These are phyloP conservation scores for Paecilomyces variotii DNA, from an alignment of 2,329 filamentous ascomycete species.

Conservation along the genomic window DNA sequence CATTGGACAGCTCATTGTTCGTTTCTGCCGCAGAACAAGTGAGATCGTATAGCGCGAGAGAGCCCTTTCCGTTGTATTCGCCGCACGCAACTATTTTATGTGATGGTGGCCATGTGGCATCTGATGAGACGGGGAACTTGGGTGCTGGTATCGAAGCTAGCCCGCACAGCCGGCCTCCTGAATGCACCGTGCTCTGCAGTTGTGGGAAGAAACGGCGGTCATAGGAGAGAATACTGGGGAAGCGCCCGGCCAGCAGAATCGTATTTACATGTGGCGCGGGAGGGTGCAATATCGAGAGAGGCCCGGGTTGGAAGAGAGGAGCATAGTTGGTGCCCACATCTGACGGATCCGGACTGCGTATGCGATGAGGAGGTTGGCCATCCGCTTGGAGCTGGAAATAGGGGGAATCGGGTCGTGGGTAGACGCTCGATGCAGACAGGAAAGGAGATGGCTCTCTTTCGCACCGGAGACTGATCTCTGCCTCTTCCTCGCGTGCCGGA, in stretches of 20 bases:
- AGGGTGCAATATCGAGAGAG: conserved; percentile 74
- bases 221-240: conserved; percentile 82
- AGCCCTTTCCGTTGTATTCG: conserved; percentile 86
- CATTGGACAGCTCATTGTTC: conserved; percentile 15
- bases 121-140: conserved; percentile 38
- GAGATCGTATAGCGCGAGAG: conserved; percentile 68
- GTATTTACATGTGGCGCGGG: conserved; percentile 59
- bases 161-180: conserved; percentile 69
- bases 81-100: conserved; percentile 72
- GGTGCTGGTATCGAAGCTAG: conserved; percentile 57
- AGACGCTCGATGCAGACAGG: conserved; percentile 21
- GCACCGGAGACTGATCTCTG: conserved; percentile 26
- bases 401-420: conserved; percentile 23
- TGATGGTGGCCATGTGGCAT: conserved; percentile 41
- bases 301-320: conserved; percentile 69
- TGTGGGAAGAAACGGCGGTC: conserved; percentile 78
- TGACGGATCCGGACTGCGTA: conserved; percentile 26
- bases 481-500: conserved; percentile 25
- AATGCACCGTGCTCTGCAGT: conserved; percentile 71
- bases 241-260: conserved; percentile 82
- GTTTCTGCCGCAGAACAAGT: conserved; percentile 19
- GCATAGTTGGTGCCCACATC: conserved; percentile 48
- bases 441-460: conserved; percentile 19
- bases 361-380: conserved; percentile 27
- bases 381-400: conserved; percentile 24